These are phyloP conservation scores for Marasmius fiardii DNA, from an alignment of 1,284 basidiomycete species.

Conservation along the genomic window DNA sequence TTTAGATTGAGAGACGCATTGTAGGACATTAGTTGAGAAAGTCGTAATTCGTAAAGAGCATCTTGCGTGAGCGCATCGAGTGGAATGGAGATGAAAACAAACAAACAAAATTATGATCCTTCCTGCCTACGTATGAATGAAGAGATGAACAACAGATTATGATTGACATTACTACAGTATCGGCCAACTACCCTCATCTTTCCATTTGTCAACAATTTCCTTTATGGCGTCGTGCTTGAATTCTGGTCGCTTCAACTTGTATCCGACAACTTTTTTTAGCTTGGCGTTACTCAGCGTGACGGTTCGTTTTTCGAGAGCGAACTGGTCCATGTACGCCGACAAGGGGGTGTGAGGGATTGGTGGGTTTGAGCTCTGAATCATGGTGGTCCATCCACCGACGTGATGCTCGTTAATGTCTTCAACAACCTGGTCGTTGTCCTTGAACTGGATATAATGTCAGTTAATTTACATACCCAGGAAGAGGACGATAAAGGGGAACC, in stretches of 20 bases:
- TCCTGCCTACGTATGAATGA: no score
- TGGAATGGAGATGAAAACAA: no score
- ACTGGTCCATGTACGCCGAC: constrained; percentile 81
- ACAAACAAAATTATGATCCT: no score
- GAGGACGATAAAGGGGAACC: constrained; percentile 9
- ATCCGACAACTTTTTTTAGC: constrained; percentile 73
- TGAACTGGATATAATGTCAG: constrained; percentile 27
- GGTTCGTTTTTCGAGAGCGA: constrained; percentile 62
- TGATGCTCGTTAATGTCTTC: constrained; percentile 91
- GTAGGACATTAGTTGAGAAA: no score
- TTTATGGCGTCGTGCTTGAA: constrained; percentile 64
- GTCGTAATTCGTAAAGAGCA: no score
- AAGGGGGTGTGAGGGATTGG: constrained; percentile 76
- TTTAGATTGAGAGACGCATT: no score
- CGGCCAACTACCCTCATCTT: constrained; percentile 74
- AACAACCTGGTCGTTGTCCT: constrained; percentile 56
- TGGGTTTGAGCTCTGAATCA: constrained; percentile 73
- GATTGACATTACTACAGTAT: constrained; percentile 20
- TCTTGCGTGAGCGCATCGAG: no score
- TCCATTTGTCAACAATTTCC: constrained; percentile 78
- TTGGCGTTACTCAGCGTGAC: constrained; percentile 67
- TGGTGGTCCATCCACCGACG: constrained; percentile 81
- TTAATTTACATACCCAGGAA: background rate
- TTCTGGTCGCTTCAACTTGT: constrained; percentile 59
- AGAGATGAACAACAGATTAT: background rate